Evolutionary conservation across 768 basidiomycete genomes (phyloP).

Genomic region (Leccinum ochraceum): DNA sequence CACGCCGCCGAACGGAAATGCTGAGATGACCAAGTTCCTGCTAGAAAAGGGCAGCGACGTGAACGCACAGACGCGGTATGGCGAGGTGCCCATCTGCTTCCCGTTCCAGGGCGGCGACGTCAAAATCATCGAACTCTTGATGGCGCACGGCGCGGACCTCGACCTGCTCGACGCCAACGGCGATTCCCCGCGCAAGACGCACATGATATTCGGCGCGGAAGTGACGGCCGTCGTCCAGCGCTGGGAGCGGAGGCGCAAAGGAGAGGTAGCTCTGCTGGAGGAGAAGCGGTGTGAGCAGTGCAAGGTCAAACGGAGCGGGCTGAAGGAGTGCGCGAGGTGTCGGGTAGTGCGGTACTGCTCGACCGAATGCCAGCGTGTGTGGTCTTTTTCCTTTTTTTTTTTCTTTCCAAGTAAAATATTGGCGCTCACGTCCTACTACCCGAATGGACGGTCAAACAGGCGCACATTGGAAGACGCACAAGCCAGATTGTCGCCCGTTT

Average conservation of each 20-base stretch:
- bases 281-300: constrained; percentile 47
- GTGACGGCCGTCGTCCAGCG: constrained; percentile 45
- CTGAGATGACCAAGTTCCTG: constrained; percentile 39
- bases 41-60: constrained; percentile 50
- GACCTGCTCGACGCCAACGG: constrained; percentile 43
- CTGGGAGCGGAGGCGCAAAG: constrained; percentile 49
- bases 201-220: constrained; percentile 40
- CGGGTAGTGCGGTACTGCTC: constrained; percentile 53
- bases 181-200: constrained; percentile 33
- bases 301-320: constrained; percentile 25
- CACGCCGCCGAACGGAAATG: constrained; percentile 25
- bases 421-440: background rate
- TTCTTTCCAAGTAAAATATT: background rate
- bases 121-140: constrained; percentile 42
- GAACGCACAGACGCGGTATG: constrained; percentile 50
- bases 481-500: constrained; percentile 48
- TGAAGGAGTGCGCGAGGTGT: constrained; percentile 49
- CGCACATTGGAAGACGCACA: constrained; percentile 50
- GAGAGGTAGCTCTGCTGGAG: constrained; percentile 42
- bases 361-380: constrained; percentile 53
- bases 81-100: constrained; percentile 42
- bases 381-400: background rate
- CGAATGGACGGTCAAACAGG: constrained; percentile 30
- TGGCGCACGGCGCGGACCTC: constrained; percentile 51
- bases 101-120: constrained; percentile 37